Percentiles rank a stretch among this genome's conserved stretches.
These are phyloP conservation scores for Alternaria arborescens DNA, from an alignment of 2,329 filamentous ascomycete species.

Conservation along the genomic window DNA sequence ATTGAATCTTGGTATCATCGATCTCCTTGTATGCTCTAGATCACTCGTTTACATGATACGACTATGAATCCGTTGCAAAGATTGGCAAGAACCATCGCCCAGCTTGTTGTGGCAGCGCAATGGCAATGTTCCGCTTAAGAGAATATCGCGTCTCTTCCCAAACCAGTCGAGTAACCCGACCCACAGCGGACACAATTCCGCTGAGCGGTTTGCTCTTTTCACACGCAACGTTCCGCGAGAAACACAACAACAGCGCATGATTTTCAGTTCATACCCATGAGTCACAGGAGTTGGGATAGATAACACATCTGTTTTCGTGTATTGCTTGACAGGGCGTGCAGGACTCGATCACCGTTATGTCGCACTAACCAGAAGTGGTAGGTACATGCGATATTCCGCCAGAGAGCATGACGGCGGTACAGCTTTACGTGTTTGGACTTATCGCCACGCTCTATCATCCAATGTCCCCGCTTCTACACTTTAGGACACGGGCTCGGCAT, in stretches of 20 bases:
- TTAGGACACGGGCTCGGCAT: neutral
- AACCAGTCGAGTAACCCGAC: neutral
- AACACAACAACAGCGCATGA: neutral
- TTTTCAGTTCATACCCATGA: neutral
- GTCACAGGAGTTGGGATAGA: neutral
- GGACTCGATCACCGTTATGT: neutral
- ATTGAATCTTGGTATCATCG: neutral
- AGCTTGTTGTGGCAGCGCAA: neutral
- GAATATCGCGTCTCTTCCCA: neutral
- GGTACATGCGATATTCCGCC: constrained; percentile 11
- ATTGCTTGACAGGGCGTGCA: neutral
- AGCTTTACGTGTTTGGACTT: neutral
- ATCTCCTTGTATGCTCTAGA: neutral
- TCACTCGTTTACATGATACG: neutral
- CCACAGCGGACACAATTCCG: constrained; percentile 2
- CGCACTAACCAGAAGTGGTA: constrained; percentile 1
- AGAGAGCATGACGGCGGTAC: neutral
- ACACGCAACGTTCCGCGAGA: neutral
- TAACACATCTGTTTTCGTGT: neutral
- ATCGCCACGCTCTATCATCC: neutral
- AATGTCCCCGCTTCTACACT: neutral
- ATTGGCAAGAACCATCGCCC: neutral
- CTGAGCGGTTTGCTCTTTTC: neutral
- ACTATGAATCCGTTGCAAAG: neutral
- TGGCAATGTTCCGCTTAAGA: neutral